These are phyloP conservation scores for Aspergillus ustus DNA, from an alignment of 2,329 filamentous ascomycete genomes.

Conservation along the genomic window DNA sequence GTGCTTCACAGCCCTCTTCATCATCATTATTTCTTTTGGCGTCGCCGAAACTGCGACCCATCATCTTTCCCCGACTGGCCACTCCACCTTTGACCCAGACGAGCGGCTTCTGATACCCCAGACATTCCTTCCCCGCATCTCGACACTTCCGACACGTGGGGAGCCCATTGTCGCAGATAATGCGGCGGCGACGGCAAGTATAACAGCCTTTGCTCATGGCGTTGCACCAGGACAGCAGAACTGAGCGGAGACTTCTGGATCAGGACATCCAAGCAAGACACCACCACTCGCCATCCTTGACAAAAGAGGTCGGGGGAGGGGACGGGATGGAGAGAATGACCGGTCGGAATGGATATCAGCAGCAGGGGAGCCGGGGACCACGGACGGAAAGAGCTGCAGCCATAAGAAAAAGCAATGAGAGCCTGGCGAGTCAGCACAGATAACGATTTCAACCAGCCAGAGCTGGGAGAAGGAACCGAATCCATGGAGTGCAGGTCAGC, in stretches of 20 bases:
- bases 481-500: neutral
- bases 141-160: conserved; percentile 49
- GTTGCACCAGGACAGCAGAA: conserved; percentile 5
- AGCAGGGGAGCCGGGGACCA: neutral
- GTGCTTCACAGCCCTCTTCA: neutral
- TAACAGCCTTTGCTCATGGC: conserved; percentile 49
- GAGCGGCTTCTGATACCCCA: conserved; percentile 49
- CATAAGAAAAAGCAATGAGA: conserved; percentile 13
- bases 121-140: conserved; percentile 48
- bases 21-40: conserved; percentile 21
- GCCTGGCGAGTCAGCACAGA: neutral
- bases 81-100: conserved; percentile 50
- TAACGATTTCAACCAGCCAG: neutral
- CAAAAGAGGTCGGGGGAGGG: neutral
- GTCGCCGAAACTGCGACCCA: conserved; percentile 57
- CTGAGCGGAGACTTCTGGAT: conserved; percentile 19
- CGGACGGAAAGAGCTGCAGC: neutral
- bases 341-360: conserved; percentile 1
- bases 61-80: conserved; percentile 54
- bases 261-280: conserved; percentile 23
- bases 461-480: neutral
- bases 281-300: conserved; percentile 26
- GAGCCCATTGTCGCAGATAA: conserved; percentile 49
- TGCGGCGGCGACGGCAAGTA: conserved; percentile 50
- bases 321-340: neutral